phyloP scores from a whole-genome alignment of 2,329 filamentous ascomycete species.

The Pseudogymnoascus sp. region DNA sequence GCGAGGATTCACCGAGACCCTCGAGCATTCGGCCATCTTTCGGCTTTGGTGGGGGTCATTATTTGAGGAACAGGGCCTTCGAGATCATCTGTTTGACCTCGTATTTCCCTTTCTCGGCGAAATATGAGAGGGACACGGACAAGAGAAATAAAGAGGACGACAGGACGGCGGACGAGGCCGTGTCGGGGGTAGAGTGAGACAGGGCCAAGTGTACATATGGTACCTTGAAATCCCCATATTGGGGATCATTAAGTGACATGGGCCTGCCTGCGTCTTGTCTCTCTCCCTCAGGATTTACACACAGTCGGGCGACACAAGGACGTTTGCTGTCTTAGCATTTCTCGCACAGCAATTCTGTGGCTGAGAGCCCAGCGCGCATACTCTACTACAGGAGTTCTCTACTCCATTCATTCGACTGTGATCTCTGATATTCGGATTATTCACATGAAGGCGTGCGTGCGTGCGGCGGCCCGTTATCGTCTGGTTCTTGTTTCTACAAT shows the following conservation, averaged over 20 bases:
- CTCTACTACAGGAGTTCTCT: not conserved
- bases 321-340: not conserved
- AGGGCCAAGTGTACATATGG: not conserved
- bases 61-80: not conserved
- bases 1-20: not conserved
- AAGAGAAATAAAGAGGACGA: not conserved
- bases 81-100: not conserved
- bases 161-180: not conserved
- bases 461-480: not conserved
- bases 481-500: not conserved
- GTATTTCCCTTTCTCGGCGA: conserved; percentile 3
- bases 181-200: conserved; percentile 3
- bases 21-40: not conserved
- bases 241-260: not conserved
- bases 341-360: too few species aligned
- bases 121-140: not conserved
- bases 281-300: not conserved
- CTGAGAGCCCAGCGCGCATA: too few species aligned
- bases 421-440: not conserved
- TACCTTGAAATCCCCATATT: not conserved
- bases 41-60: not conserved
- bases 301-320: not conserved
- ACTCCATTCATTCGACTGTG: not conserved
- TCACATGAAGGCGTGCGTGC: not conserved
- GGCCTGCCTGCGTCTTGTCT: not conserved